These are phyloP conservation scores for Boletus subparvulus DNA, from an alignment of 768 basidiomycete genomes.

Conservation along the genomic window DNA sequence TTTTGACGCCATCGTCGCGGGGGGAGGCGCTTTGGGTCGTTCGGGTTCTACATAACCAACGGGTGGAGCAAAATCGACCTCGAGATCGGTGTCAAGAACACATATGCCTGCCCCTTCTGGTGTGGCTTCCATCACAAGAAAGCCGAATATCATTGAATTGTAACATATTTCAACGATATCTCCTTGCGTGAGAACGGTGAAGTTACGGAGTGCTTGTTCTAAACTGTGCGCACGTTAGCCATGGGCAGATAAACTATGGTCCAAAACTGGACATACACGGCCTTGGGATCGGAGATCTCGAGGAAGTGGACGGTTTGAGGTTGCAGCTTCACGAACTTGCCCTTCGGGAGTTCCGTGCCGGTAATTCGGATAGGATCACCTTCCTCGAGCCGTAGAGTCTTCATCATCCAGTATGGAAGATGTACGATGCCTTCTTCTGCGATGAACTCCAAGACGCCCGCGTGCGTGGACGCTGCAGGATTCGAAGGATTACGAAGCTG, in stretches of 20 bases:
- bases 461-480: constrained; percentile 84
- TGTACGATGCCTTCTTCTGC: constrained; percentile 95
- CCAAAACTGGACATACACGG: constrained; percentile 66
- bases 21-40: constrained; percentile 75
- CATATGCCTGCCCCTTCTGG: constrained; percentile 88
- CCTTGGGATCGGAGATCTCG: constrained; percentile 96
- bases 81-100: constrained; percentile 93
- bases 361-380: constrained; percentile 94
- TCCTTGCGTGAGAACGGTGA: constrained; percentile 86
- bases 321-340: constrained; percentile 95
- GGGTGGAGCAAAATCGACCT: constrained; percentile 95
- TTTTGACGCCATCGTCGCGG: constrained; percentile 93
- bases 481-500: constrained; percentile 89
- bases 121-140: constrained; percentile 91
- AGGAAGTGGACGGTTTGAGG: constrained; percentile 94
- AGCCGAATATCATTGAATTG: constrained; percentile 91
- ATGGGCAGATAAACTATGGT: neutral
- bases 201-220: constrained; percentile 93
- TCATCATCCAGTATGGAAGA: constrained; percentile 99
- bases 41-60: constrained; percentile 94
- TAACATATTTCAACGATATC: constrained; percentile 99
- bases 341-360: constrained; percentile 84
- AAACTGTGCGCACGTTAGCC: constrained; percentile 50
- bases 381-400: constrained; percentile 86
- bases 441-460: constrained; percentile 98